phyloP scores from a whole-genome alignment of 202 grass and related monocot species.

The Digitaria exilis region DNA sequence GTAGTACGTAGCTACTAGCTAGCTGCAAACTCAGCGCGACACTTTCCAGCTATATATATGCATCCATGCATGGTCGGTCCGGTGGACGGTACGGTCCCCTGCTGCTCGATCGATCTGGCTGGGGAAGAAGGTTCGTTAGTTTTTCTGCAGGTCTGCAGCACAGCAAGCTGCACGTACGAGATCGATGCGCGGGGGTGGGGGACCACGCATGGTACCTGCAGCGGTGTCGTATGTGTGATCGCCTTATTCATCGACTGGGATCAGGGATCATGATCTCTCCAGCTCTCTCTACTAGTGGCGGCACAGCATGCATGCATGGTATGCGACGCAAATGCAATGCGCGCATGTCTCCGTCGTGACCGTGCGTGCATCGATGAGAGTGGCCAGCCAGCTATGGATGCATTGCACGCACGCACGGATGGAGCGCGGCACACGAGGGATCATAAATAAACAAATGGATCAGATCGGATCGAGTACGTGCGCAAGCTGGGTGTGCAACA shows the following conservation, averaged over 20 bases:
- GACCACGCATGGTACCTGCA: neutral
- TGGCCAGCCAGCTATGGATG: neutral
- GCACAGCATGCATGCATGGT: neutral
- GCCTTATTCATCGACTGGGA: neutral
- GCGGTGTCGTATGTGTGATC: conserved; percentile 34
- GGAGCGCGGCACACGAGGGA: too few species aligned
- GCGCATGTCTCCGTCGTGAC: neutral
- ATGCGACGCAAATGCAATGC: neutral
- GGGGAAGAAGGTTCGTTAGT: neutral
- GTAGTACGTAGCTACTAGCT: too few species aligned
- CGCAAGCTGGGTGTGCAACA: too few species aligned
- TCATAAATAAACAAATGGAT: too few species aligned
- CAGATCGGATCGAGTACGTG: too few species aligned
- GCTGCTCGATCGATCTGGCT: too few species aligned
- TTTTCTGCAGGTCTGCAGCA: too few species aligned
- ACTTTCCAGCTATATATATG: neutral
- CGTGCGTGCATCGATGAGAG: neutral
- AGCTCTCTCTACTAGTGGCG: neutral
- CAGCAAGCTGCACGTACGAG: neutral
- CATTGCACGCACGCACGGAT: neutral
- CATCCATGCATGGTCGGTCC: neutral
- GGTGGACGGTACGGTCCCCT: neutral
- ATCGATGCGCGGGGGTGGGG: neutral
- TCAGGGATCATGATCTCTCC: neutral
- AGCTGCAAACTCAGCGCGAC: too few species aligned